Evolutionary conservation across 108 stramenopile species (phyloP).

Genomic region (Nitzschia sp.): DNA sequence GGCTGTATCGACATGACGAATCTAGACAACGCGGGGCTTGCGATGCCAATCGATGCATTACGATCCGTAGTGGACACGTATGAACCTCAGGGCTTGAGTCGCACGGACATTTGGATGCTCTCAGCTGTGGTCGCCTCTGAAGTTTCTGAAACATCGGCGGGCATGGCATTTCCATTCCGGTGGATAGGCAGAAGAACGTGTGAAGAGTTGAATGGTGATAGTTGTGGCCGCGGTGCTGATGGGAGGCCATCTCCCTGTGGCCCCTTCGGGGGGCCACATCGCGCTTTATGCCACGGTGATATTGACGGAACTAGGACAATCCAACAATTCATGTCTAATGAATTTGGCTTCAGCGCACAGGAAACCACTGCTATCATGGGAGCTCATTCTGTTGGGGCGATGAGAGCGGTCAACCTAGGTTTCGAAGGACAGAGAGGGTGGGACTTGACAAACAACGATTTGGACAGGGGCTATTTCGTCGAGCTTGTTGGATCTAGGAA

Average conservation of each 20-base stretch:
- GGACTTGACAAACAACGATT: slow-evolving; percentile 20
- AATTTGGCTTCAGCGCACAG: slow-evolving; percentile 43
- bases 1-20: slow-evolving; percentile 53
- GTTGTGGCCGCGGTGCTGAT: slow-evolving; percentile 20
- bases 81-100: slow-evolving; percentile 25
- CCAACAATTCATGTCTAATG: slow-evolving; percentile 37
- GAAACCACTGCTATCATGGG: slow-evolving; percentile 64
- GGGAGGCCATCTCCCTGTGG: slow-evolving; percentile 15
- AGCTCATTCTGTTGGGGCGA: slow-evolving; percentile 51
- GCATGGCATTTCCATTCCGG: slow-evolving; percentile 29
- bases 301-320: slow-evolving; percentile 14
- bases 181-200: slow-evolving; percentile 36
- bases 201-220: slow-evolving; percentile 17
- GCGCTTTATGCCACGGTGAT: slow-evolving; percentile 30
- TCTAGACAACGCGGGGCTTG: slow-evolving; percentile 45
- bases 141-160: slow-evolving; percentile 13
- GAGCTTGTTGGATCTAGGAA: slow-evolving; percentile 11
- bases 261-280: slow-evolving; percentile 20
- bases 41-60: slow-evolving; percentile 44
- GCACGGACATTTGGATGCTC: slow-evolving; percentile 61
- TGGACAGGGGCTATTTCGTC: slow-evolving; percentile 17
- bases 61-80: slow-evolving; percentile 32
- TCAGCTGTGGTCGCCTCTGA: slow-evolving; percentile 48
- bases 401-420: slow-evolving; percentile 42
- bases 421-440: slow-evolving; percentile 39